Percentiles rank a stretch among this genome's conserved stretches.
phyloP scores from a whole-genome alignment of 345 rosid genomes.

The Nephelium lappaceum region DNA sequence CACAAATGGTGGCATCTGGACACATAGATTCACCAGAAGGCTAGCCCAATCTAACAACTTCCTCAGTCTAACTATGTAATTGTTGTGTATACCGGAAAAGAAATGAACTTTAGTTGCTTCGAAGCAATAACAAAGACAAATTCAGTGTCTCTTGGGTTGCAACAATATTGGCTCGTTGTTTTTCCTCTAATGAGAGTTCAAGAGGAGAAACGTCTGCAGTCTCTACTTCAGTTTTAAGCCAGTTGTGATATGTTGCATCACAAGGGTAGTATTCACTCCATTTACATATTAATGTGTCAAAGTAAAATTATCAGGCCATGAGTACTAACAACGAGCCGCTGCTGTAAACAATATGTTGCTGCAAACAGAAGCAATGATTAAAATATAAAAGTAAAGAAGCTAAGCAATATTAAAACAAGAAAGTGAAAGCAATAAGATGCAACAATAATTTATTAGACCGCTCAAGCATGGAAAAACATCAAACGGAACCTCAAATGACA shows the following conservation, averaged over 20 bases:
- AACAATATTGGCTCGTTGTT: conserved; percentile 55
- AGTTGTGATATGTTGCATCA: conserved; percentile 91
- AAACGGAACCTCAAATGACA: not conserved
- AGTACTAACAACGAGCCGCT: conserved; percentile 50
- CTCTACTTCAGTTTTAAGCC: conserved; percentile 83
- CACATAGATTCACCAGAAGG: conserved; percentile 91
- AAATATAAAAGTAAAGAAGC: conserved; percentile 4
- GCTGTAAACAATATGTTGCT: conserved; percentile 90
- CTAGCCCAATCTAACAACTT: conserved; percentile 31
- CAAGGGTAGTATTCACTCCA: conserved; percentile 57
- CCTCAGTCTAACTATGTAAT: not conserved
- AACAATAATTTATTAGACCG: not conserved
- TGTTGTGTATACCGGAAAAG: too few relatives aligned
- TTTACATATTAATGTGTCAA: too few relatives aligned
- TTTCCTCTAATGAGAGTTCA: conserved; percentile 84
- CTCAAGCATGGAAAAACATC: conserved; percentile 1
- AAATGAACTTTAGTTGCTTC: not conserved
- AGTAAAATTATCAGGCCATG: not conserved
- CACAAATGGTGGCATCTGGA: conserved; percentile 68
- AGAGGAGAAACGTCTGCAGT: conserved; percentile 66
- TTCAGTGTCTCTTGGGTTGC: conserved; percentile 13
- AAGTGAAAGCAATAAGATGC: conserved; percentile 16
- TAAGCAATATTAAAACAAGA: not conserved
- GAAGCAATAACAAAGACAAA: too few relatives aligned
- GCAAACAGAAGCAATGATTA: conserved; percentile 19